These are phyloP conservation scores for Plasmopara viticola DNA, from an alignment of 352 stramenopile species.

Conservation along the genomic window DNA sequence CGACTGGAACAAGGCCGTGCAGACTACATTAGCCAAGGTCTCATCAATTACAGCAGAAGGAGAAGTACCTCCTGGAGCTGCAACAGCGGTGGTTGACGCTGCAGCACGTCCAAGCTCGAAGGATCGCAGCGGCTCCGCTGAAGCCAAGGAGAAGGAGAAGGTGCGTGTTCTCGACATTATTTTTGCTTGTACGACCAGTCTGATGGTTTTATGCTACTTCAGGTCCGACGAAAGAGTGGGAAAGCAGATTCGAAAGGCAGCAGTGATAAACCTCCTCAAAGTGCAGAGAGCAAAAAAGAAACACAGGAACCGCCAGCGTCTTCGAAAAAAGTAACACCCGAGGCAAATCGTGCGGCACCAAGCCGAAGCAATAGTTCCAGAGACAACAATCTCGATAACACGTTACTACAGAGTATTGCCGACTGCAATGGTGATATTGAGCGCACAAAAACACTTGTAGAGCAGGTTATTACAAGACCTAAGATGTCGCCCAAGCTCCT, in stretches of 20 bases:
- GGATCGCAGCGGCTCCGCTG: conserved; percentile 35
- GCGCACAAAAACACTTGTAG: conserved; percentile 63
- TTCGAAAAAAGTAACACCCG: conserved; percentile 15
- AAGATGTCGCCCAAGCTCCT: conserved; percentile 84
- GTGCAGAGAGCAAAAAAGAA: conserved; percentile 37
- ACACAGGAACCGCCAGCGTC: conserved; percentile 21
- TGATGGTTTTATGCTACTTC: background rate
- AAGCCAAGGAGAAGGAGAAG: conserved; percentile 57
- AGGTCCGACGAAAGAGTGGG: conserved; percentile 28
- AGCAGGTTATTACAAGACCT: conserved; percentile 76
- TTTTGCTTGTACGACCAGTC: background rate
- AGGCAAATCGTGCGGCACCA: conserved; percentile 23
- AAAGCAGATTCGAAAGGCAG: conserved; percentile 23
- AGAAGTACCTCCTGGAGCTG: conserved; percentile 14
- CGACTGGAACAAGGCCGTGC: conserved; percentile 60
- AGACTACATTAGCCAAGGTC: conserved; percentile 55
- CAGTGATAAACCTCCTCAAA: conserved; percentile 18
- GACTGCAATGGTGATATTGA: conserved; percentile 77
- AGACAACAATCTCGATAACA: conserved; percentile 35
- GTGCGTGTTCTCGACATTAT: conserved; percentile 1
- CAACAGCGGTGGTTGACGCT: conserved; percentile 14
- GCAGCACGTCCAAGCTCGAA: conserved; percentile 36
- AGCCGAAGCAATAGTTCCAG: conserved; percentile 28
- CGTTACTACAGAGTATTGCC: conserved; percentile 45
- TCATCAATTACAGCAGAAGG: conserved; percentile 57